Percentiles rank a stretch among this genome's conserved stretches.
Evolutionary conservation across 176 grass and related monocot genomes (phyloP).

Genomic region (Triticum aestivum): DNA sequence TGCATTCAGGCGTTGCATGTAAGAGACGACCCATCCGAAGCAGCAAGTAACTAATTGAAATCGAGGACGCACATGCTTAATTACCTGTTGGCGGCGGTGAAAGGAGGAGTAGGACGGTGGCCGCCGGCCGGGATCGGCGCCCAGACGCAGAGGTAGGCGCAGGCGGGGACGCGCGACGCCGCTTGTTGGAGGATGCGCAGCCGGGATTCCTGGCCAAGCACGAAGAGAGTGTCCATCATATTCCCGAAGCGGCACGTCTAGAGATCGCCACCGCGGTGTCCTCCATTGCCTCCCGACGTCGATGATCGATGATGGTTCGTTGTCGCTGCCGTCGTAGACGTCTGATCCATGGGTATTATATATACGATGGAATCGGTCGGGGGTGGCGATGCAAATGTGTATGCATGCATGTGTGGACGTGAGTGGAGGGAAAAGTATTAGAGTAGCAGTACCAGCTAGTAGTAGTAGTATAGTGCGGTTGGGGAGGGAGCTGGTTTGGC

Average conservation of each 20-base stretch:
- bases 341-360: background rate
- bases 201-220: slow-evolving; percentile 41
- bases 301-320: background rate
- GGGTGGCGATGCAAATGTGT: background rate
- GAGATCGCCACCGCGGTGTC: background rate
- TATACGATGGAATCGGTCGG: background rate
- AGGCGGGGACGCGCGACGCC: slow-evolving; percentile 44
- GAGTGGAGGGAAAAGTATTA: slow-evolving; percentile 46
- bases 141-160: slow-evolving; percentile 53
- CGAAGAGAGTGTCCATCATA: slow-evolving; percentile 44
- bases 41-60: background rate
- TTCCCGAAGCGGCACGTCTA: background rate
- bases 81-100: slow-evolving; percentile 27
- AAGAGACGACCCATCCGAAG: background rate
- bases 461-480: slow-evolving; percentile 12
- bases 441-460: background rate
- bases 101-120: background rate
- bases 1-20: background rate
- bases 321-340: slow-evolving; percentile 1
- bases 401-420: slow-evolving; percentile 33
- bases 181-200: slow-evolving; percentile 43
- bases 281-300: background rate
- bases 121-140: background rate
- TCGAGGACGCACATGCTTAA: background rate
- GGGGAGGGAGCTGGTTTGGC: slow-evolving; percentile 1